Base-by-base conservation (phyloP, 2,329 filamentous ascomycete species). In the Colletotrichum liriopes region DNA sequence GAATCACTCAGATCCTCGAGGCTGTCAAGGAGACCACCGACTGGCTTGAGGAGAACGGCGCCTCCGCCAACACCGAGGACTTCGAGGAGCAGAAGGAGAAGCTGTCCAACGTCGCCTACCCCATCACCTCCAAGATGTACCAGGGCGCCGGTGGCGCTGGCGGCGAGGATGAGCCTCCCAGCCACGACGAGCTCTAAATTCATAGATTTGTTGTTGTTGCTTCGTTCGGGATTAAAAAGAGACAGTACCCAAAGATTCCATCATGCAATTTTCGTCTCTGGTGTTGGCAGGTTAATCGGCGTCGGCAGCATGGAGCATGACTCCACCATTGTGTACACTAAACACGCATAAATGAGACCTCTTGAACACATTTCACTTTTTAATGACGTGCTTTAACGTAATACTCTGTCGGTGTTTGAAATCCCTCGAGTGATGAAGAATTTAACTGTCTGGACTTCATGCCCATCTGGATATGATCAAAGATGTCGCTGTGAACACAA, bases 81-180 rank as follows among this genome's bases (percentile, higher is more conserved):
- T 98, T 98, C 79, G 95, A 98, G 86, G 96, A 99, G 91, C 96
- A 98, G 89, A 98, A 97, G 90, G 96, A 99, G 93, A 98, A 98
- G 91, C 91, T 99, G 77, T 97, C 94, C 79, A 93, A 93, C 84
- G 94, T 98, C 76, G 96, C 96, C 66, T 98, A 98, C 88, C 96
- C 96, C 77, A 99, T 99, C 87, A 99, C 96, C 79, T 97, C 94
- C 88, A 99, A 99, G 92, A 90, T 98, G 80, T 98, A 98, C 89
- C 84, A 88, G 78, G 87, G 89, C 79, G 91, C 90, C 78, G 84
- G 81, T 65, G 92, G 89, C 77, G 91, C 88, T 75, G 89, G 88
- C 77, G 90, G 87, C 74, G 93, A 91, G 73, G 93, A 94, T 76
- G 93, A 92, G 84, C 90, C 91, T 74, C 82, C 84, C 76, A 84